Conservation (phyloP, 768 basidiomycete genomes). For the Pilatotrama ljubarskyi region DNA sequence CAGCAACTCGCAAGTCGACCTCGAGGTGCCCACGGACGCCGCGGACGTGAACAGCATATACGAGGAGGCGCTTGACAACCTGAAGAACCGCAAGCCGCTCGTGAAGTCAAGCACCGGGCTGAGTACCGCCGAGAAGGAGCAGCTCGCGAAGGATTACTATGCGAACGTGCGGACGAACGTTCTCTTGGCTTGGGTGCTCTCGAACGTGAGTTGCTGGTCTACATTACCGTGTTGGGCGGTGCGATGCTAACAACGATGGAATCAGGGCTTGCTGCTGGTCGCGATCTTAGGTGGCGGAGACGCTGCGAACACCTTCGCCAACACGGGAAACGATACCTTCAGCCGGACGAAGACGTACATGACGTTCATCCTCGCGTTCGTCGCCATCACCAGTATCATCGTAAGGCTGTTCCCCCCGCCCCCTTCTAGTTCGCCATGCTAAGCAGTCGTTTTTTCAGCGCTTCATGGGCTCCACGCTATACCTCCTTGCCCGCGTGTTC, state of each 20-base stretch:
- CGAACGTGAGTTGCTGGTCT: constrained; percentile 56
- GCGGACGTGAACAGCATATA: constrained; percentile 85
- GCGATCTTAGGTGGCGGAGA: constrained; percentile 66
- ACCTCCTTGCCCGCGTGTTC: constrained; percentile 50
- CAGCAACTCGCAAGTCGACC: constrained; percentile 78
- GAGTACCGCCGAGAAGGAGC: constrained; percentile 63
- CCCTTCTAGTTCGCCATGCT: constrained; percentile 19
- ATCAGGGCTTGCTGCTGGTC: constrained; percentile 70
- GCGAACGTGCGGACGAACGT: constrained; percentile 86
- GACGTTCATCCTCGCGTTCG: constrained; percentile 78
- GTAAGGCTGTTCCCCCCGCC: constrained; percentile 32
- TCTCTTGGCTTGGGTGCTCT: constrained; percentile 78
- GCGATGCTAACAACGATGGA: neutral
- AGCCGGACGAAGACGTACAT: constrained; percentile 73
- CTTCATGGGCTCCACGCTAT: constrained; percentile 59
- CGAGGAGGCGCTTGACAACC: constrained; percentile 76
- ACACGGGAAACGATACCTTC: constrained; percentile 39
- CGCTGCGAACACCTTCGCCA: constrained; percentile 60
- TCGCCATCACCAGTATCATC: constrained; percentile 73
- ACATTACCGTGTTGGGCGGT: neutral
- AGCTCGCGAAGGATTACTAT: constrained; percentile 82
- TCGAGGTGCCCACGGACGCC: constrained; percentile 80
- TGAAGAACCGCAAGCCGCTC: constrained; percentile 55
- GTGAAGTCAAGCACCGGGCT: constrained; percentile 34
- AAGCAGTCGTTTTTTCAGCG: constrained; percentile 38